Base-by-base conservation (phyloP, 768 basidiomycete species). In the Lentinula lateritia region DNA sequence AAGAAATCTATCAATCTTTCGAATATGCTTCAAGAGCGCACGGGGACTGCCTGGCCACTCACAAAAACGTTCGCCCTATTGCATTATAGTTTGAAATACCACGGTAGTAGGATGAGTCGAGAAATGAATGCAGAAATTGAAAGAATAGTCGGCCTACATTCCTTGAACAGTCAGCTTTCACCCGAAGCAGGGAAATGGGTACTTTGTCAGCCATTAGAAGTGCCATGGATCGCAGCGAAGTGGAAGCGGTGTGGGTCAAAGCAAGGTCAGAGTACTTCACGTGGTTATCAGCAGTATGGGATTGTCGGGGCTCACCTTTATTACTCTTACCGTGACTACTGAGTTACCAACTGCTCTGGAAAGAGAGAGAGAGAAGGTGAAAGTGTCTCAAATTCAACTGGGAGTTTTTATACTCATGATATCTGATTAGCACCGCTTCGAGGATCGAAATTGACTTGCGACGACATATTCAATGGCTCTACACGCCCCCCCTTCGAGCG, bases 31-130 rank as follows among this genome's bases (percentile, higher is more conserved):
- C 28, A 28, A 28, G 28, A 28, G 28, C 28, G 23, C 2, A 46
- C 20, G 32, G 16, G 48, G 52, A n/a, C 35, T 36, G 32, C 15
- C 28, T 36, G 48, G 20, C 15, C 12, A 59, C 58, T 46, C 35
- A 59, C 58, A 18, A 59, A 59, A 50, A 59, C 48, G 18, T 50
- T 59, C 16, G 58, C 35, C 58, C 58, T 59, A 12, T 39, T 39
- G 13, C 6, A 8, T 39, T 28, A 28, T 28, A 4, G 3, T 2
- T 28, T 28, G 28, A 28, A 28, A 28, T 28, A 28, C 3, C 28
- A 28, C 28, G 28, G 3, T 4, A 28, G 28, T 28, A 28, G 28
- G 28, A 28, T 28, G 28, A 28, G 28, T 28, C 28, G 28, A 28
- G 3, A 28, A 28, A 28, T 28, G 28, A 28, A 28, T 28, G 28